Conservation (phyloP, 768 basidiomycete species). For the Lyophyllum atratum region DNA sequence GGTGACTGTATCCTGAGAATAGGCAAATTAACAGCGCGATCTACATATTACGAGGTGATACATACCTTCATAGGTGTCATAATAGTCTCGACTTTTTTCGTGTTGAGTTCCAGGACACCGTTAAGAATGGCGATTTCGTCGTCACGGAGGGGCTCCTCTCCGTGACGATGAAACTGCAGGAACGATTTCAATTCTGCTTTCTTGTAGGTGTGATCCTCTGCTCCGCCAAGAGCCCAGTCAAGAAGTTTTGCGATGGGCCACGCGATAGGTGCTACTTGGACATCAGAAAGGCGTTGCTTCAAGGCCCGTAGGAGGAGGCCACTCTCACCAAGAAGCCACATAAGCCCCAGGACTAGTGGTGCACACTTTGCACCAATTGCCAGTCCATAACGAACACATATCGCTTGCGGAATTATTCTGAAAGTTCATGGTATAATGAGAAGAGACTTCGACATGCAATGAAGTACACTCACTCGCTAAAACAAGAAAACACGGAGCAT, state of each 20-base stretch:
- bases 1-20: slow-evolving; percentile 73
- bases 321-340: slow-evolving; percentile 58
- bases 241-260: slow-evolving; percentile 83
- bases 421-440: neutral
- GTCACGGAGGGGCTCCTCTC: slow-evolving; percentile 76
- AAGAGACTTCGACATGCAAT: slow-evolving; percentile 31
- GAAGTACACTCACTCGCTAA: slow-evolving; percentile 61
- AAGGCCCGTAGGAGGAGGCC: slow-evolving; percentile 27
- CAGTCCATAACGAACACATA: slow-evolving; percentile 80
- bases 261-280: slow-evolving; percentile 69
- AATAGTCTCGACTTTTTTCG: slow-evolving; percentile 73
- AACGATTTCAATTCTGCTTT: slow-evolving; percentile 82
- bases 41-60: neutral
- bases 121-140: slow-evolving; percentile 84
- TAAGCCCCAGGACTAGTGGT: slow-evolving; percentile 70
- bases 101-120: slow-evolving; percentile 76
- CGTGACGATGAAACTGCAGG: slow-evolving; percentile 76
- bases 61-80: slow-evolving; percentile 79
- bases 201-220: slow-evolving; percentile 77
- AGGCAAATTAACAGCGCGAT: neutral
- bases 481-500: slow-evolving; percentile 23
- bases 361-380: slow-evolving; percentile 78
- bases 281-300: slow-evolving; percentile 36
- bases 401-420: slow-evolving; percentile 68
- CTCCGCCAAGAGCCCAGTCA: slow-evolving; percentile 75